A percentile compares a stretch with the other conserved stretches of the same genome.
Conservation (phyloP, 371 early-diverging fungal species). For the Gilbertella persicaria region DNA sequence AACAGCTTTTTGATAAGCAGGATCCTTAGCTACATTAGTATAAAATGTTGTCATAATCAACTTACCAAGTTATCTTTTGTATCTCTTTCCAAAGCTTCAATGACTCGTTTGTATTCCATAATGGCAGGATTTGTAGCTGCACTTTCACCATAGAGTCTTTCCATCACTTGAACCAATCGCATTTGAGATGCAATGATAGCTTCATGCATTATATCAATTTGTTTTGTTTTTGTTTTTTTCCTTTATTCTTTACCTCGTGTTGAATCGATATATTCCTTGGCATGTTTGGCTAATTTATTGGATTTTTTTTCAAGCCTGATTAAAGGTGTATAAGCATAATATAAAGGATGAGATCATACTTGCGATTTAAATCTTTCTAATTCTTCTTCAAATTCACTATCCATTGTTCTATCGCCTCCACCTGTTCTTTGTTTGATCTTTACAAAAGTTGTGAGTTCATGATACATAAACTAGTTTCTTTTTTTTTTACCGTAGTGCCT, state of each 20-base stretch:
- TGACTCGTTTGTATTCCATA: slow-evolving; percentile 73
- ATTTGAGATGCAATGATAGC: slow-evolving; percentile 86
- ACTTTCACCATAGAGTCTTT: slow-evolving; percentile 66
- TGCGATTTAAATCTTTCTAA: slow-evolving; percentile 75
- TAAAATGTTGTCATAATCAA: slow-evolving; percentile 7
- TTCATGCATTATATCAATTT: slow-evolving; percentile 34
- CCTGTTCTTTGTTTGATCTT: slow-evolving; percentile 70
- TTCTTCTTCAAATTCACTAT: slow-evolving; percentile 83
- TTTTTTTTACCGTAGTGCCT: slow-evolving; percentile 61
- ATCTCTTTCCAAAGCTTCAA: slow-evolving; percentile 79
- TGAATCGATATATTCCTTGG: slow-evolving; percentile 84
- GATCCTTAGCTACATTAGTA: too few species aligned
- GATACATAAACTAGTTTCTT: background rate
- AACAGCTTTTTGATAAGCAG: slow-evolving; percentile 75
- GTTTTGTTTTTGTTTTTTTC: too few species aligned
- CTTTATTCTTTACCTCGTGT: slow-evolving; percentile 51
- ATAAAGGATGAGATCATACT: too few species aligned
- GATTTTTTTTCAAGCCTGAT: slow-evolving; percentile 83
- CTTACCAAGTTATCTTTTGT: slow-evolving; percentile 69
- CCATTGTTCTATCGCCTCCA: slow-evolving; percentile 70
- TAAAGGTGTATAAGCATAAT: too few species aligned
- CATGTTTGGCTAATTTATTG: slow-evolving; percentile 79
- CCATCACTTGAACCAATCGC: slow-evolving; percentile 80
- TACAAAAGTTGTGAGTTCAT: background rate
- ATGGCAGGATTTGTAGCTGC: slow-evolving; percentile 51